phyloP scores from a whole-genome alignment of 2,329 filamentous ascomycete genomes.

The Passalora sequoiae region DNA sequence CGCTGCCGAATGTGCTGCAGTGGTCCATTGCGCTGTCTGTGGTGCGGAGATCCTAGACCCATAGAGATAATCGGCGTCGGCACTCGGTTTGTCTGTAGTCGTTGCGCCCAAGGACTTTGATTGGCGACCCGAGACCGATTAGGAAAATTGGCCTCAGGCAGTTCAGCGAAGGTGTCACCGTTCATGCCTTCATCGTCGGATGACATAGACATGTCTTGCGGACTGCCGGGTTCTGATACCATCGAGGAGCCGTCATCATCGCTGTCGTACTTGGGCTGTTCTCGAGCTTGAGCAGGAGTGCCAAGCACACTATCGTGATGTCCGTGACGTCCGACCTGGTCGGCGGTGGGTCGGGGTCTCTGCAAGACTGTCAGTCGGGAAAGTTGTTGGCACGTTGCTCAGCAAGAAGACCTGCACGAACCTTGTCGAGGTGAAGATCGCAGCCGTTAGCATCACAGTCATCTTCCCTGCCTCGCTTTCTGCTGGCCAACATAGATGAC shows the following conservation, averaged over 20 bases:
- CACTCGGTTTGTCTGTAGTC: constrained; percentile 22
- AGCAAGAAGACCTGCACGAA: neutral
- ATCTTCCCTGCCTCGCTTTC: constrained; percentile 17
- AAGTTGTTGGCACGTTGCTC: neutral
- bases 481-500: constrained; percentile 12
- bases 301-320: constrained; percentile 29
- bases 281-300: constrained; percentile 22
- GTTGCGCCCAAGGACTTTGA: constrained; percentile 21
- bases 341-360: constrained; percentile 20
- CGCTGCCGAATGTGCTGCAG: constrained; percentile 29
- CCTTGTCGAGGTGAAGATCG: constrained; percentile 18
- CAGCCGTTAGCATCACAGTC: constrained; percentile 10
- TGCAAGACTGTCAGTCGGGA: constrained; percentile 7
- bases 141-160: constrained; percentile 16
- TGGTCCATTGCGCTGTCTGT: constrained; percentile 13
- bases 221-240: constrained; percentile 31
- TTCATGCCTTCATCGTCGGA: constrained; percentile 27
- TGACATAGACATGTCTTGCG: constrained; percentile 26
- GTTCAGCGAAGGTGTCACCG: constrained; percentile 21
- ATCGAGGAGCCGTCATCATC: constrained; percentile 29
- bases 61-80: constrained; percentile 25
- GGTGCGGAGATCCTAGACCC: constrained; percentile 20
- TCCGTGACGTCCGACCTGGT: constrained; percentile 13
- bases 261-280: constrained; percentile 30
- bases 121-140: constrained; percentile 6